These are phyloP conservation scores for Aureobasidium sp. DNA, from an alignment of 2,329 filamentous ascomycete genomes.

Conservation along the genomic window DNA sequence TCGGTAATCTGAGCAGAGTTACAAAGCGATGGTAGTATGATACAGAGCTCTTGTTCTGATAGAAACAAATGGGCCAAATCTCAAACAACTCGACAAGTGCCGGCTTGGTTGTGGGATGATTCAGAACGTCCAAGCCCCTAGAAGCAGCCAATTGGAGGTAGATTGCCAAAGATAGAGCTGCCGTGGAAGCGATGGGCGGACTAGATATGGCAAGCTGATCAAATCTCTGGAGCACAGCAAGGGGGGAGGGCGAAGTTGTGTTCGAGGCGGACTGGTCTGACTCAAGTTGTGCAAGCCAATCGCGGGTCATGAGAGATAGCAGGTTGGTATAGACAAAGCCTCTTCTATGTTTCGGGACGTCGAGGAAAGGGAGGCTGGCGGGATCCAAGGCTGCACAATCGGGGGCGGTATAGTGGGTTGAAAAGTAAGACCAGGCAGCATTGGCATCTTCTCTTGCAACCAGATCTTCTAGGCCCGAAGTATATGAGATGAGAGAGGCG, in stretches of 20 bases:
- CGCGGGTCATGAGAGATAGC: background rate
- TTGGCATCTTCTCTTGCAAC: background rate
- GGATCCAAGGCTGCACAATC: slow-evolving; percentile 1
- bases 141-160: background rate
- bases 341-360: background rate
- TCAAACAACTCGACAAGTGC: background rate
- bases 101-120: background rate
- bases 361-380: background rate
- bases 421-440: slow-evolving; percentile 6
- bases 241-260: background rate
- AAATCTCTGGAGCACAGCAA: background rate
- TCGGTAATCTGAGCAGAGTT: background rate
- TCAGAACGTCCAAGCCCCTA: background rate
- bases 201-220: background rate
- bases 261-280: background rate
- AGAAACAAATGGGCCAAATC: background rate
- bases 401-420: background rate
- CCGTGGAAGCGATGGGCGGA: background rate
- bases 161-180: background rate
- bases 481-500: background rate
- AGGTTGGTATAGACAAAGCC: background rate
- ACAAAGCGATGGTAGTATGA: background rate
- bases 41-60: background rate
- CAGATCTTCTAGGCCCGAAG: background rate
- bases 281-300: background rate